Conservation (phyloP, 768 basidiomycete species). For the Hypholoma sublateritium region DNA sequence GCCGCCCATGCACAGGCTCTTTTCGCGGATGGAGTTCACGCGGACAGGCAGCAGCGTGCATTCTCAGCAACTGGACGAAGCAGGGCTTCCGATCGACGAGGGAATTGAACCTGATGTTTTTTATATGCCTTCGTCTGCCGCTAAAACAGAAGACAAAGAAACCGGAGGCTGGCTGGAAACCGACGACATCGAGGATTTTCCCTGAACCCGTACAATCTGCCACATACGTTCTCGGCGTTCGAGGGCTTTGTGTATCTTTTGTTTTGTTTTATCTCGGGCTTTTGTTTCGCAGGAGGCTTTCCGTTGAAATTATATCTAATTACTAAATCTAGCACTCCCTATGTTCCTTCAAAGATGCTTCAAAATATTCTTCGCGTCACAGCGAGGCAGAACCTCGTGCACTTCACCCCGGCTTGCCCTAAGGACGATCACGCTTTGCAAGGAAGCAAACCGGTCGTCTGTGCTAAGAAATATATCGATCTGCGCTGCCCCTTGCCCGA, state of each 20-base stretch:
- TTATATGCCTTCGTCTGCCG: slow-evolving; percentile 2
- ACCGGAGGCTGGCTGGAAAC: slow-evolving; percentile 53
- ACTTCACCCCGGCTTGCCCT: slow-evolving; percentile 13
- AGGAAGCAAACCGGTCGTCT: slow-evolving; percentile 5
- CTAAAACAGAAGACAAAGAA: slow-evolving; percentile 10
- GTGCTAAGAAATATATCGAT: slow-evolving; percentile 15
- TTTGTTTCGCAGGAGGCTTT: not conserved
- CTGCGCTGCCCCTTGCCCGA: slow-evolving; percentile 14
- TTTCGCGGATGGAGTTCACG: slow-evolving; percentile 53
- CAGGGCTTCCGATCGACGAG: slow-evolving; percentile 23
- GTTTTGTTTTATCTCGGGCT: not conserved
- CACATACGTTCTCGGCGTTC: not conserved
- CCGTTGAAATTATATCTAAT: not conserved
- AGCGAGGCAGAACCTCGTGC: slow-evolving; percentile 19
- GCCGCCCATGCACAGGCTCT: slow-evolving; percentile 29
- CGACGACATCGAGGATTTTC: slow-evolving; percentile 60
- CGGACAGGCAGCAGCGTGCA: slow-evolving; percentile 30
- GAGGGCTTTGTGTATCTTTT: not conserved
- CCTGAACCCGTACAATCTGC: slow-evolving; percentile 9
- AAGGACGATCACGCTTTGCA: slow-evolving; percentile 10
- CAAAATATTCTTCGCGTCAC: slow-evolving; percentile 14
- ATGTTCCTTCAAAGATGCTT: not conserved
- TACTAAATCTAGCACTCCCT: not conserved
- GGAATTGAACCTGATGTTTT: slow-evolving; percentile 30
- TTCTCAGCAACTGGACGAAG: slow-evolving; percentile 33